Conservation (phyloP, 768 basidiomycete species). For the Mycena kentingensis region DNA sequence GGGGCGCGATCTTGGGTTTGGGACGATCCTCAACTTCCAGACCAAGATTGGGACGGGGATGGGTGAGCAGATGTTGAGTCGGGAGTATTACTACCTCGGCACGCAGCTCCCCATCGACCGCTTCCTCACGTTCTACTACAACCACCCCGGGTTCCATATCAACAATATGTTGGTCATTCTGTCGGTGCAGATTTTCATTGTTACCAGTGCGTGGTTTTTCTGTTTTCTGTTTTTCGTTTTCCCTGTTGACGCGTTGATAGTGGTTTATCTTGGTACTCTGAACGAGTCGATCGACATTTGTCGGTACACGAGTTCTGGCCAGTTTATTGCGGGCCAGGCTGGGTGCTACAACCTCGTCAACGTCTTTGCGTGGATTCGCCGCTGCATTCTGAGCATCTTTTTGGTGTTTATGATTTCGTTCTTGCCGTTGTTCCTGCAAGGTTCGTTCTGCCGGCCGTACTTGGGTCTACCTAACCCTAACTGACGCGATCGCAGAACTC, state of each 20-base stretch:
- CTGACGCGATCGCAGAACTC: constrained; percentile 60
- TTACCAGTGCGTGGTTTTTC: constrained; percentile 66
- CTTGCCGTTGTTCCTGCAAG: constrained; percentile 93
- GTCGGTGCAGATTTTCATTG: constrained; percentile 93
- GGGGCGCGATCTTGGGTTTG: constrained; percentile 97
- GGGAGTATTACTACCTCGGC: constrained; percentile 98
- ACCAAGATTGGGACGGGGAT: constrained; percentile 99
- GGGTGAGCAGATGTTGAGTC: constrained; percentile 99
- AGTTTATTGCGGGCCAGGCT: constrained; percentile 72
- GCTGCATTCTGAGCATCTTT: constrained; percentile 97
- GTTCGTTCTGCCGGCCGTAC: constrained; percentile 41
- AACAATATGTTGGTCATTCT: constrained; percentile 99
- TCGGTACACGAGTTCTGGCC: constrained; percentile 69
- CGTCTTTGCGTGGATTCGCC: constrained; percentile 93
- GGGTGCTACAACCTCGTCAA: constrained; percentile 96
- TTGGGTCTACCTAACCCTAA: background rate
- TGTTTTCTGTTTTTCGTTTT: background rate
- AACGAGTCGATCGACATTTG: constrained; percentile 82
- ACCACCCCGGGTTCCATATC: constrained; percentile 99
- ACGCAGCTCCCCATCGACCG: constrained; percentile 98
- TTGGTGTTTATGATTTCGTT: constrained; percentile 98
- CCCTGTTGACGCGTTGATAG: constrained; percentile 40
- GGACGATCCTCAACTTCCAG: constrained; percentile 98
- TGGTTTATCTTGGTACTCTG: constrained; percentile 93
- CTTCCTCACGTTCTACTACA: constrained; percentile 99